Evolutionary conservation across 495 filamentous ascomycete species (phyloP).

Genomic region (Podospora pseudocomata): DNA sequence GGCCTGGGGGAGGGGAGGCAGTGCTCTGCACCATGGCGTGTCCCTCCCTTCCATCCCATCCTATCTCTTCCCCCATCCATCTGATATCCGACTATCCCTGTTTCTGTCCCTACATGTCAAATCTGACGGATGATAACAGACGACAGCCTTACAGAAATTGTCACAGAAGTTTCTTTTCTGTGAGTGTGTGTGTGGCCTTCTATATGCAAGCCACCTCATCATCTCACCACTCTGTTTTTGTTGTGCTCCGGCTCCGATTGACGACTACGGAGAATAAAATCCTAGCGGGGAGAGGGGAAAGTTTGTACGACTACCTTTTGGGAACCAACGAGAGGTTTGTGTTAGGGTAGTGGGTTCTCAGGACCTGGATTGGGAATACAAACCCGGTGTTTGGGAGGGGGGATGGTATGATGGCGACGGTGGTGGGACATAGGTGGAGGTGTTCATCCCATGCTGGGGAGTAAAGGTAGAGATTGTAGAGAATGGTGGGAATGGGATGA

Average conservation of each 20-base stretch:
- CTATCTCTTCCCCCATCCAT: neutral
- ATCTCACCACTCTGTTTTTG: neutral
- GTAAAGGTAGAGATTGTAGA: too few species aligned
- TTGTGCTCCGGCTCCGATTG: neutral
- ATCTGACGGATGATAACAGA: neutral
- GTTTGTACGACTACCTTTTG: conserved; percentile 16
- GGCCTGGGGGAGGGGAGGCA: too few species aligned
- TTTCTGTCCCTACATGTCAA: neutral
- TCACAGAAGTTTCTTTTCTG: neutral
- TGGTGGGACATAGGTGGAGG: too few species aligned
- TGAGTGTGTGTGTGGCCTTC: too few species aligned
- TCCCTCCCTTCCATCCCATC: too few species aligned
- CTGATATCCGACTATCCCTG: neutral
- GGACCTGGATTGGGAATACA: neutral
- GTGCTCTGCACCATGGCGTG: too few species aligned
- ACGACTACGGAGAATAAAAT: neutral
- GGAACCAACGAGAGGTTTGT: too few species aligned
- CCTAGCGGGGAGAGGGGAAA: neutral
- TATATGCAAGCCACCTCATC: neutral
- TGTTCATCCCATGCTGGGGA: too few species aligned
- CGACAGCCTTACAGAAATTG: neutral
- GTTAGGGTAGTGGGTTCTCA: too few species aligned
- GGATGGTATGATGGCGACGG: too few species aligned
- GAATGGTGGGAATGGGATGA: too few species aligned
- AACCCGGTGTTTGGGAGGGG: neutral